A percentile compares a stretch with the other conserved stretches of the same genome.
These are phyloP conservation scores for Endotrypanum monterogeii DNA, from an alignment of 208 protist species.

Conservation along the genomic window DNA sequence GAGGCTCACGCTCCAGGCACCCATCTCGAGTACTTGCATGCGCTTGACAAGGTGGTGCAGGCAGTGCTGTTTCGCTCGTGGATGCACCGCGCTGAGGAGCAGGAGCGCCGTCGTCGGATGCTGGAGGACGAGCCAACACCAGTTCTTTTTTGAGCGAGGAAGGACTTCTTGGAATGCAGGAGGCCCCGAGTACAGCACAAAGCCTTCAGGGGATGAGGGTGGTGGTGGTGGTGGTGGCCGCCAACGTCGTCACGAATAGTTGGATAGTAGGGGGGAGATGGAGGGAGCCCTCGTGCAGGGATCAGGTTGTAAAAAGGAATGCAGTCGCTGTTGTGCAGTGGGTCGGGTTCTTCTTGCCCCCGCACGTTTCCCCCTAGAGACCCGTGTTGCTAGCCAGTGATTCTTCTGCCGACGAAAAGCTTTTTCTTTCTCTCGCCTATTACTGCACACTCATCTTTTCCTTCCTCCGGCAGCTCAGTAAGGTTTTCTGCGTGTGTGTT, in stretches of 20 bases:
- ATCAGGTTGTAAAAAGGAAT: background rate
- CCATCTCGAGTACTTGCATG: constrained; percentile 56
- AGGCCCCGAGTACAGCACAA: background rate
- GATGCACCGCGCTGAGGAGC: constrained; percentile 61
- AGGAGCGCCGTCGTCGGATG: constrained; percentile 61
- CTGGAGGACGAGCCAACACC: constrained; percentile 49
- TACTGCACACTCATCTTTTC: background rate
- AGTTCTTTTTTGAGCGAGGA: constrained; percentile 24
- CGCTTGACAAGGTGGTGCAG: constrained; percentile 82
- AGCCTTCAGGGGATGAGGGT: background rate
- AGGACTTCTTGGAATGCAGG: background rate
- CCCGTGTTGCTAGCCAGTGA: background rate
- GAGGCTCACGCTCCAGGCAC: constrained; percentile 18
- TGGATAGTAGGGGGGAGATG: background rate
- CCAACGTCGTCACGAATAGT: background rate
- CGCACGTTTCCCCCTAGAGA: background rate
- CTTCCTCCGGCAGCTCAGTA: no score
- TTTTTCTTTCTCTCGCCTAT: no score
- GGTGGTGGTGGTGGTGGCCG: no score
- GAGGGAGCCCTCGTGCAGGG: background rate
- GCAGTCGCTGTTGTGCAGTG: background rate
- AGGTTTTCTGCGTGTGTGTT: no score
- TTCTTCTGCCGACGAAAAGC: no score
- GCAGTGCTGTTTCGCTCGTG: constrained; percentile 60
- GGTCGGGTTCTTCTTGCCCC: background rate